These are phyloP conservation scores for Vitis riparia DNA, from an alignment of 164 flowering plant genomes.

Conservation along the genomic window DNA sequence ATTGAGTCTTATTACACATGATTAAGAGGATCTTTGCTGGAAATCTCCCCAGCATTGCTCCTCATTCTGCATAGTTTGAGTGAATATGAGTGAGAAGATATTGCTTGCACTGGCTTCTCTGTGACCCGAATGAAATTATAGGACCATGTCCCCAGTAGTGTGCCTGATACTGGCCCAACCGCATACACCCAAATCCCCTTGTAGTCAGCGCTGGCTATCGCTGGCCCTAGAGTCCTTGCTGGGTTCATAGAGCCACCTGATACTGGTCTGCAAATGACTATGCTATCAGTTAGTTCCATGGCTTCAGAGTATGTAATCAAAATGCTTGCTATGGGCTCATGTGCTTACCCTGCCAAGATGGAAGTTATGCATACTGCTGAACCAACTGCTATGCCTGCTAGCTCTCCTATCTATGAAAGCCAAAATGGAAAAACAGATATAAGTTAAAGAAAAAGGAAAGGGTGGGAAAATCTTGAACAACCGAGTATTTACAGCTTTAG, in stretches of 20 bases:
- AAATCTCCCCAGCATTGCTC: slow-evolving; percentile 17
- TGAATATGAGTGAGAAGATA: slow-evolving; percentile 35
- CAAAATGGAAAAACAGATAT: background rate
- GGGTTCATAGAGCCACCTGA: slow-evolving; percentile 97
- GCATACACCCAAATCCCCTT: slow-evolving; percentile 74
- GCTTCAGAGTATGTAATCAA: background rate
- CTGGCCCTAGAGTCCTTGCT: slow-evolving; percentile 79
- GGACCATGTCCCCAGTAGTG: slow-evolving; percentile 63
- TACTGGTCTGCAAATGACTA: slow-evolving; percentile 48
- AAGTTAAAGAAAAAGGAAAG: background rate
- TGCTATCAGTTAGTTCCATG: background rate
- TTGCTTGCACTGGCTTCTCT: slow-evolving; percentile 25
- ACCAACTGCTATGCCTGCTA: slow-evolving; percentile 87
- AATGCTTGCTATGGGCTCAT: too few relatives aligned
- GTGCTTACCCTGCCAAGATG: slow-evolving; percentile 81
- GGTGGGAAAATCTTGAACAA: background rate
- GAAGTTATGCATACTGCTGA: slow-evolving; percentile 84
- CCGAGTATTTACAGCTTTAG: slow-evolving; percentile 56
- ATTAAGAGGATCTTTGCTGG: slow-evolving; percentile 15
- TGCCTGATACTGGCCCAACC: slow-evolving; percentile 66
- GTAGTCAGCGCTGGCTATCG: slow-evolving; percentile 61
- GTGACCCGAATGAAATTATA: slow-evolving; percentile 51
- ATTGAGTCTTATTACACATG: slow-evolving; percentile 7
- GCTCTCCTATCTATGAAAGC: slow-evolving; percentile 59
- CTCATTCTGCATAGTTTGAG: slow-evolving; percentile 40